Percentiles rank a stretch among this genome's conserved stretches.
Evolutionary conservation across 108 stramenopile genomes (phyloP).

Genomic region (Cylindrotheca closterium): DNA sequence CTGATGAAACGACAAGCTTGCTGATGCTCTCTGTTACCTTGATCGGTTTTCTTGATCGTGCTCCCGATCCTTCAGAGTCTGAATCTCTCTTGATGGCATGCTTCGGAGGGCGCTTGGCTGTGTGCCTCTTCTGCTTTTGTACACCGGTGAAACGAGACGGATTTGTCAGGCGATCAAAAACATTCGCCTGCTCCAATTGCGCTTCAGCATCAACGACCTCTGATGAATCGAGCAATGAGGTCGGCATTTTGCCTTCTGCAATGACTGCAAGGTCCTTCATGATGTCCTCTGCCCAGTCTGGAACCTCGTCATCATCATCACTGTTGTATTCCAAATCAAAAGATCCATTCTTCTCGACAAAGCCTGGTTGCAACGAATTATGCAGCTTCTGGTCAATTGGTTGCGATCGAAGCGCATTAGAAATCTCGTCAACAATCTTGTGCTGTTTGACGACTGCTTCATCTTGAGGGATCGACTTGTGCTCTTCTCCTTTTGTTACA

Average conservation of each 20-base stretch:
- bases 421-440: constrained; percentile 16
- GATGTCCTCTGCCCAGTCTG: constrained; percentile 70
- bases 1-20: constrained; percentile 8
- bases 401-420: not conserved
- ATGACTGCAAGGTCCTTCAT: constrained; percentile 66
- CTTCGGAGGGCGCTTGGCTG: not conserved
- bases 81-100: not conserved
- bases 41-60: constrained; percentile 5
- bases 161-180: constrained; percentile 54
- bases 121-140: constrained; percentile 34
- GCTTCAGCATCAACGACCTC: constrained; percentile 25
- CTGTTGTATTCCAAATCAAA: constrained; percentile 3
- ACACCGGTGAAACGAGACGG: constrained; percentile 47
- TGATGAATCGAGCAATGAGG: constrained; percentile 30
- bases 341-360: not conserved
- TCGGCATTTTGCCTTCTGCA: constrained; percentile 59
- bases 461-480: no score
- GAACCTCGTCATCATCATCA: constrained; percentile 46
- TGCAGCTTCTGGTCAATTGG: not conserved
- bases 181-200: constrained; percentile 17
- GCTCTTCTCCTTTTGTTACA: constrained; percentile 3
- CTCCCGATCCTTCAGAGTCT: not conserved
- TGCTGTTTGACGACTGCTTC: not conserved
- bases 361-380: not conserved
- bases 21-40: constrained; percentile 25